Evolutionary conservation across 148 eudicot genomes (phyloP).

Genomic region (Spergularia marina): DNA sequence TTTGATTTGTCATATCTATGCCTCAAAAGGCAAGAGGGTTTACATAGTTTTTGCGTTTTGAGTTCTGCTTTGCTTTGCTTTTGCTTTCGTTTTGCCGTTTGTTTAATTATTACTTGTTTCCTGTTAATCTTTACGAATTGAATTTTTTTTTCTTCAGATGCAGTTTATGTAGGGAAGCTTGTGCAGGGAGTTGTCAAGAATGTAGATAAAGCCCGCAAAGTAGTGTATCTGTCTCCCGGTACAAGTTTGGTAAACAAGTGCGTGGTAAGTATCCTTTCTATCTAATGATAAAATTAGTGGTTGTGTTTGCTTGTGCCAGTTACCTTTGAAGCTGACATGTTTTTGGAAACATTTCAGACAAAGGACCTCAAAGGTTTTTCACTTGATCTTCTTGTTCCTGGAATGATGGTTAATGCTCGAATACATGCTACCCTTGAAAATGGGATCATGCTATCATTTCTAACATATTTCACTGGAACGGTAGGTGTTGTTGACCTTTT

Average conservation of each 20-base stretch:
- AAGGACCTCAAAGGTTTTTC: constrained; percentile 93
- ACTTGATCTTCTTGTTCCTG: constrained; percentile 91
- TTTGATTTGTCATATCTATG: neutral
- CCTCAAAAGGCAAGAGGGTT: neutral
- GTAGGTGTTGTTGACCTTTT: constrained; percentile 41
- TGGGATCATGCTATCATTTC: constrained; percentile 85
- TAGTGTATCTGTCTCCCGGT: constrained; percentile 69
- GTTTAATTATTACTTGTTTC: neutral
- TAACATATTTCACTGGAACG: constrained; percentile 92
- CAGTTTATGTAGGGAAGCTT: constrained; percentile 50
- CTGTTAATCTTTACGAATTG: neutral
- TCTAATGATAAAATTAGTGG: neutral
- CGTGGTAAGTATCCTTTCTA: constrained; percentile 55
- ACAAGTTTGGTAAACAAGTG: constrained; percentile 59
- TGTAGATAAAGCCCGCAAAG: constrained; percentile 77
- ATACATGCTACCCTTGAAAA: constrained; percentile 80
- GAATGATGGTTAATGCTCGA: constrained; percentile 92
- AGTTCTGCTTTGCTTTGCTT: neutral
- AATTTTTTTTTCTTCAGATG: constrained; percentile 34
- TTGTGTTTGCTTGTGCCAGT: constrained; percentile 14
- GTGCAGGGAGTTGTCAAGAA: constrained; percentile 82
- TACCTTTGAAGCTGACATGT: constrained; percentile 21
- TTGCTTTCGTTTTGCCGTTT: constrained; percentile 8
- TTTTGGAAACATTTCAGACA: constrained; percentile 45
- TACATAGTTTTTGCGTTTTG: neutral